Evolutionary conservation across 2,329 filamentous ascomycete genomes (phyloP).

Genomic region (Fusarium penzigii): DNA sequence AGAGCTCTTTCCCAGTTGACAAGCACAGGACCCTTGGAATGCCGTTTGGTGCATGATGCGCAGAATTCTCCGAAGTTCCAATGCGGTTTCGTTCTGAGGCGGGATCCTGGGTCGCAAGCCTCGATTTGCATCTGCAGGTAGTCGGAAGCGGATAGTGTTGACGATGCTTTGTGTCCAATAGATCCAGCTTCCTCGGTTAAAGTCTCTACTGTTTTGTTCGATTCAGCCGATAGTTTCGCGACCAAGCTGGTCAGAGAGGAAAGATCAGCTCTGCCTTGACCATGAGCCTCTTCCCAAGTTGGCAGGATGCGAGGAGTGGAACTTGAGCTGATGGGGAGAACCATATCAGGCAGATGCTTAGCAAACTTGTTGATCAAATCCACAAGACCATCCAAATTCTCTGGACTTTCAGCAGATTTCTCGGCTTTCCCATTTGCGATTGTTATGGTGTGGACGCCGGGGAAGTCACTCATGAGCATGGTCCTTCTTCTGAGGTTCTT

Average conservation of each 20-base stretch:
- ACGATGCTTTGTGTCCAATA: background rate
- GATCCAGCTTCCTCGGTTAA: background rate
- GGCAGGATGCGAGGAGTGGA: slow-evolving; percentile 38
- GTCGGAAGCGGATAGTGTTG: slow-evolving; percentile 26
- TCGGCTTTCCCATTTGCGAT: slow-evolving; percentile 65
- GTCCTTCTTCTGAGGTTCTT: slow-evolving; percentile 64
- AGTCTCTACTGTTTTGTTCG: slow-evolving; percentile 1
- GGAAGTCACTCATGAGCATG: slow-evolving; percentile 39
- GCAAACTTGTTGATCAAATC: slow-evolving; percentile 73
- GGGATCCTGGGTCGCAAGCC: slow-evolving; percentile 64
- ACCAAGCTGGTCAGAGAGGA: slow-evolving; percentile 32
- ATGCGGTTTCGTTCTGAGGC: slow-evolving; percentile 56
- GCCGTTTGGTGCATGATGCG: slow-evolving; percentile 59
- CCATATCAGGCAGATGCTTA: slow-evolving; percentile 76
- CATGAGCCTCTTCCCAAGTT: slow-evolving; percentile 61
- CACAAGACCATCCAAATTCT: slow-evolving; percentile 47
- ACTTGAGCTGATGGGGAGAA: slow-evolving; percentile 78
- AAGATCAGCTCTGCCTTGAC: slow-evolving; percentile 24
- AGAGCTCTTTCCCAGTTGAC: slow-evolving; percentile 64
- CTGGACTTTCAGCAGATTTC: slow-evolving; percentile 36
- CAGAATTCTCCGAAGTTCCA: slow-evolving; percentile 69
- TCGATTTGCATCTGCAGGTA: slow-evolving; percentile 46
- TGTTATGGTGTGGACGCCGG: slow-evolving; percentile 50
- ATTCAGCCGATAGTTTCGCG: slow-evolving; percentile 22
- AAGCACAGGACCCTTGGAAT: slow-evolving; percentile 68